Evolutionary conservation across 441 rosid genomes (phyloP).

Genomic region (Biscutella laevigata): DNA sequence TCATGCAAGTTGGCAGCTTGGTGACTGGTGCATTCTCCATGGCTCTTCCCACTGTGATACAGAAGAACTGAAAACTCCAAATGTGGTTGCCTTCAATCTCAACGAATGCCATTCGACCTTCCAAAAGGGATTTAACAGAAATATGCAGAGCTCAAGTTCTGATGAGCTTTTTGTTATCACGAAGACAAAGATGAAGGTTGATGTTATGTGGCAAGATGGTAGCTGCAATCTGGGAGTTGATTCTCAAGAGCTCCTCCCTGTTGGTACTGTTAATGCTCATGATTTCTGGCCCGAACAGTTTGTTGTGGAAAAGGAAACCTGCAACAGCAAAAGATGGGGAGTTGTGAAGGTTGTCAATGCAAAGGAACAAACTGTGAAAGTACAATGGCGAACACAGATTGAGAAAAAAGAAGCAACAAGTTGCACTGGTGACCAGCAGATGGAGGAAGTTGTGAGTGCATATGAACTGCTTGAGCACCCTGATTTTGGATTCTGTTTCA

Average conservation of each 20-base stretch:
- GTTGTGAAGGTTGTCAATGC: conserved; percentile 52
- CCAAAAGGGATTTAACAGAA: conserved; percentile 32
- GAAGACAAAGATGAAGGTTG: conserved; percentile 58
- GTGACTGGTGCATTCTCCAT: conserved; percentile 81
- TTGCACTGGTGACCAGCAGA: conserved; percentile 23
- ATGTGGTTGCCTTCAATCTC: conserved; percentile 19
- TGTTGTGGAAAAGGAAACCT: conserved; percentile 52
- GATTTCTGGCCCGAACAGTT: conserved; percentile 94
- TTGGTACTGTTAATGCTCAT: conserved; percentile 51
- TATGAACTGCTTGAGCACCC: conserved; percentile 88
- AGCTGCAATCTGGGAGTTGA: conserved; percentile 43
- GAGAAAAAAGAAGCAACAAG: conserved; percentile 27
- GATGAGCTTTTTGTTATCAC: conserved; percentile 49
- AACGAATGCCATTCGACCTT: conserved; percentile 18
- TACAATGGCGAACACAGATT: conserved; percentile 46
- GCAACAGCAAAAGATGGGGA: conserved; percentile 54
- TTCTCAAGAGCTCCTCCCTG: conserved; percentile 51
- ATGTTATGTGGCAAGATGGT: conserved; percentile 88
- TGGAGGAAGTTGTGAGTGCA: conserved; percentile 67
- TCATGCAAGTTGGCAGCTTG: conserved; percentile 74
- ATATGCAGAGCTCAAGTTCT: conserved; percentile 19
- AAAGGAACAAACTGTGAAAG: conserved; percentile 68
- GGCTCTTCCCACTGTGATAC: conserved; percentile 28
- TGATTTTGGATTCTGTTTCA: conserved; percentile 54
- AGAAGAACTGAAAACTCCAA: conserved; percentile 20